These are phyloP conservation scores for Trichothecium sympodiale DNA, from an alignment of 2,329 filamentous ascomycete genomes.

Conservation along the genomic window DNA sequence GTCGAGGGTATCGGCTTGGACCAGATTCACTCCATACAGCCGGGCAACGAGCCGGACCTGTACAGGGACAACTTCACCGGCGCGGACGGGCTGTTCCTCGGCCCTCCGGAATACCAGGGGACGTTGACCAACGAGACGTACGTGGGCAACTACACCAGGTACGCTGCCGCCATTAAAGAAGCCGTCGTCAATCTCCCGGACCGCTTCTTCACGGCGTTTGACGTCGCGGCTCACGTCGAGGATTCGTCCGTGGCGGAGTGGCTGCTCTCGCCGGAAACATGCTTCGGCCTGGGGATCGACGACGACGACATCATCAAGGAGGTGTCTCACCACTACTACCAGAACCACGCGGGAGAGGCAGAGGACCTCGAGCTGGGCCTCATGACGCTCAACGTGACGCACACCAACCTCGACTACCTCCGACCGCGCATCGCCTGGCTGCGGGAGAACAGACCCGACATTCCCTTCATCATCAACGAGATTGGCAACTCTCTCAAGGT, in stretches of 20 bases:
- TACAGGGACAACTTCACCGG: slow-evolving; percentile 12
- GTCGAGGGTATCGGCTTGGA: slow-evolving; percentile 16
- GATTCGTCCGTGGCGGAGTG: slow-evolving; percentile 1
- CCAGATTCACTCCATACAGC: slow-evolving; percentile 23
- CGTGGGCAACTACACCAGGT: slow-evolving; percentile 22
- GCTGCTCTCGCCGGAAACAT: neutral
- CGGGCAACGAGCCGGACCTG: slow-evolving; percentile 22
- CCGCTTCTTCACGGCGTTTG: slow-evolving; percentile 23
- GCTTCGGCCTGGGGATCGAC: slow-evolving; percentile 17
- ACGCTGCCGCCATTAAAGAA: slow-evolving; percentile 17
- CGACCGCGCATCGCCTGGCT: slow-evolving; percentile 19
- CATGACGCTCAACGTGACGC: slow-evolving; percentile 11
- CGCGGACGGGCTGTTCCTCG: slow-evolving; percentile 11
- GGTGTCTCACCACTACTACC: slow-evolving; percentile 26
- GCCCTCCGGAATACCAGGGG: slow-evolving; percentile 22
- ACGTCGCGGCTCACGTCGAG: slow-evolving; percentile 14
- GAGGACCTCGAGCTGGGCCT: slow-evolving; percentile 15
- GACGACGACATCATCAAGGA: slow-evolving; percentile 18
- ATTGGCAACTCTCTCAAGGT: slow-evolving; percentile 22
- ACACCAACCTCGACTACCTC: slow-evolving; percentile 15
- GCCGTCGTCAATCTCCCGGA: slow-evolving; percentile 13
- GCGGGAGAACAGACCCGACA: slow-evolving; percentile 15
- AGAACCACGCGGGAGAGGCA: slow-evolving; percentile 17
- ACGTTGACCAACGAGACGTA: slow-evolving; percentile 20
- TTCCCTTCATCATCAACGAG: slow-evolving; percentile 22